Evolutionary conservation across 2,329 filamentous ascomycete species (phyloP), one percentile per base, ranked within the genome.

Genomic region (Aureobasidium pullulans): DNA sequence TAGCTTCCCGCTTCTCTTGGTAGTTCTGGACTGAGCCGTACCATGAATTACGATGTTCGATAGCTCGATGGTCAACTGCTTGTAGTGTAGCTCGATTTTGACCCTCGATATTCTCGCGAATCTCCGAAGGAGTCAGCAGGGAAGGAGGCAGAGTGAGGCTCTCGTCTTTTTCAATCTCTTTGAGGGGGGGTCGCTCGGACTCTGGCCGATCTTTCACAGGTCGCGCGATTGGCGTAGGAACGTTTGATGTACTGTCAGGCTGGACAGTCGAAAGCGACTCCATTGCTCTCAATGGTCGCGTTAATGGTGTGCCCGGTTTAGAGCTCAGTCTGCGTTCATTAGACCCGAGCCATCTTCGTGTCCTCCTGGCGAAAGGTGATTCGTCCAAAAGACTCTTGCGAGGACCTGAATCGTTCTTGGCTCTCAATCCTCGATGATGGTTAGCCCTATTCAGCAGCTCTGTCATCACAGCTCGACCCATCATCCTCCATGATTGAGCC

Each of bases 401-500:
- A 39, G 42, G 37, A 31, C 34, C 42, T 15, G 34, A 9, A 2
- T 42, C 39, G 13, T 53, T 37, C 40, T 60, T 53, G 34, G 49
- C 52, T 52, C 61, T 52, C 19, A 60, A 36, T 39, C 36, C 37
- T 28, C 50, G 60, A 39, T 47, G 39, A 19, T 23, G 34, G 54
- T 57, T 48, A 11, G 59, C 61, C 34, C 73, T 68, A 10, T 70
- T 68, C 40, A 66, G 72, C 31, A 83, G 72, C 61, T 82, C 80
- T 60, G 78, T 75, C 2, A 77, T 67, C 57, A 83, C 73, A 29
- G 77, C 75, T 59, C 76, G 74, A 57, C 78, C 79, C 36, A 84
- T 69, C 23, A 85, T 76, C 57, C 77, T 78, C 83, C 83, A 86
- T 19, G 81, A 81, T 63, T 84, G 80, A 34, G 83, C 80, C 47